These are phyloP conservation scores for Rhynchospora breviuscula DNA, from an alignment of 176 grass and related monocot species.

Conservation along the genomic window DNA sequence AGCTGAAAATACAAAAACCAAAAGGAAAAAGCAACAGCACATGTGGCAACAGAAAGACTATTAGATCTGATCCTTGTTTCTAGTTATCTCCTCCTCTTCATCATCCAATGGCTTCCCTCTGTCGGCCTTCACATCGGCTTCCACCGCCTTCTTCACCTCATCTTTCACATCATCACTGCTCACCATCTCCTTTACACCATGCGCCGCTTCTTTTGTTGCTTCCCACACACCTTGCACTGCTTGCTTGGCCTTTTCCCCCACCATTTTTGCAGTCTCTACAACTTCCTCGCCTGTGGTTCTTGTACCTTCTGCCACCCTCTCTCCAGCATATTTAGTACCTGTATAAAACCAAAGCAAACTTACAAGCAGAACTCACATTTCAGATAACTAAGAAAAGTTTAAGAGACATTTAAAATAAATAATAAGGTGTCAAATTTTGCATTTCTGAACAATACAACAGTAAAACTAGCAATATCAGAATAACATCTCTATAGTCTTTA, in stretches of 20 bases:
- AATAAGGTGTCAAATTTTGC: background rate
- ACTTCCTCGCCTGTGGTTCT: background rate
- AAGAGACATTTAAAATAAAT: background rate
- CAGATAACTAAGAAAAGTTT: background rate
- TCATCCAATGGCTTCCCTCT: background rate
- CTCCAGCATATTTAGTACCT: slow-evolving; percentile 11
- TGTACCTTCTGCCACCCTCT: background rate
- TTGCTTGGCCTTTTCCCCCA: slow-evolving; percentile 17
- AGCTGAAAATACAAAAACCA: background rate
- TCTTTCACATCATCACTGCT: background rate
- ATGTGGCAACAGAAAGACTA: background rate
- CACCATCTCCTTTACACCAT: background rate
- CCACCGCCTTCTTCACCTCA: background rate
- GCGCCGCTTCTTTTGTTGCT: slow-evolving; percentile 3
- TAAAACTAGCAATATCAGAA: background rate
- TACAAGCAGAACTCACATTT: background rate
- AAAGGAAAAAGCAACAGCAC: background rate
- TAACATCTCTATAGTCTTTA: background rate
- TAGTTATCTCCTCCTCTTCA: slow-evolving; percentile 3
- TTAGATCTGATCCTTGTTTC: slow-evolving; percentile 12
- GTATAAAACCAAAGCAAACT: background rate
- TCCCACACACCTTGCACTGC: slow-evolving; percentile 2
- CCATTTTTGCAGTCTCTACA: slow-evolving; percentile 1
- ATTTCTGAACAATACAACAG: background rate
- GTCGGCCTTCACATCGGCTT: background rate